A percentile compares a stretch with the other conserved stretches of the same genome.
Conservation (phyloP, 2,329 filamentous ascomycete species). For the Colletotrichum magnum region DNA sequence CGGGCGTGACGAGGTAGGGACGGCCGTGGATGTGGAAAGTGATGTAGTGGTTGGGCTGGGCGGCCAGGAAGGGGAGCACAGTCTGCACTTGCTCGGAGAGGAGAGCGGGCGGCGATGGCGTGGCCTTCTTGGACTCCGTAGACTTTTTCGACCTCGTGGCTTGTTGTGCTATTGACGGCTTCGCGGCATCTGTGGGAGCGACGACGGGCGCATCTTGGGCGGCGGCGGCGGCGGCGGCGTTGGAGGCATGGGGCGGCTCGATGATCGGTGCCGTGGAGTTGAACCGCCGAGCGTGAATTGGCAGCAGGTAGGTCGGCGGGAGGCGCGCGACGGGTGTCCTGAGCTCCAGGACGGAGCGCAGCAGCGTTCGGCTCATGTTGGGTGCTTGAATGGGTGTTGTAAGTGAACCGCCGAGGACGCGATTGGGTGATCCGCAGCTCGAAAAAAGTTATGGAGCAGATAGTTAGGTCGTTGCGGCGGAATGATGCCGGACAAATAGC, state of each 20-base stretch:
- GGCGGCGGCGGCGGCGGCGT: constrained; percentile 33
- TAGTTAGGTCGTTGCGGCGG: constrained; percentile 6
- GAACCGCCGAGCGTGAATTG: constrained; percentile 55
- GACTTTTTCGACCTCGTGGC: constrained; percentile 5
- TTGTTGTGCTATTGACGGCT: constrained; percentile 30
- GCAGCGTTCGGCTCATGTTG: constrained; percentile 71
- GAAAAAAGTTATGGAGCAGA: constrained; percentile 33
- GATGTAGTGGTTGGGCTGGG: constrained; percentile 83
- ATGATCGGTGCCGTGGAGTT: constrained; percentile 66
- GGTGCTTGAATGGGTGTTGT: background rate
- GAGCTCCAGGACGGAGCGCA: constrained; percentile 75
- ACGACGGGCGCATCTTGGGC: constrained; percentile 38
- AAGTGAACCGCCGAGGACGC: constrained; percentile 11
- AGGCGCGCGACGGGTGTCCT: constrained; percentile 61
- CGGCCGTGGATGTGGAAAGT: constrained; percentile 84
- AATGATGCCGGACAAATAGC: constrained; percentile 14
- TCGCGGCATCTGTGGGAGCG: constrained; percentile 18
- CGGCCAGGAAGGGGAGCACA: constrained; percentile 79
- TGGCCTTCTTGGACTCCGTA: background rate
- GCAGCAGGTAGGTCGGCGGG: constrained; percentile 46
- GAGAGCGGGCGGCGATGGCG: constrained; percentile 49
- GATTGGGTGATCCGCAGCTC: constrained; percentile 24
- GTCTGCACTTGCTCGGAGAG: constrained; percentile 70
- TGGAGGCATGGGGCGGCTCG: constrained; percentile 50
- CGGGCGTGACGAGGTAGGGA: constrained; percentile 83